Evolutionary conservation across 371 early-diverging fungal species (phyloP).

Genomic region (Gilbertella persicaria): DNA sequence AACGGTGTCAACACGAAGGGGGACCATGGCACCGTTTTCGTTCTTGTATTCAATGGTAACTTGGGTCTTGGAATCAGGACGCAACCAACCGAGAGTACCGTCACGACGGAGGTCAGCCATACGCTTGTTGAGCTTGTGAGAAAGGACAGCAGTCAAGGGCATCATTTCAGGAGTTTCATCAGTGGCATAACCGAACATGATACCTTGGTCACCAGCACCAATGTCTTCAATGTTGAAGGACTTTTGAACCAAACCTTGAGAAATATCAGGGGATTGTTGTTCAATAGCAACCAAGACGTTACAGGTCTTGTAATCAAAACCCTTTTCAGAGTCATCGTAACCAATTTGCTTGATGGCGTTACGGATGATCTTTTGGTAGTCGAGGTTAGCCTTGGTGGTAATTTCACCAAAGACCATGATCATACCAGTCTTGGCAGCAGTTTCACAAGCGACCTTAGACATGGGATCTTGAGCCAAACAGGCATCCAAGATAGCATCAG

Average conservation of each 20-base stretch:
- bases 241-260: slow-evolving; percentile 93
- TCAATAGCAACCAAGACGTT: slow-evolving; percentile 98
- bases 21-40: slow-evolving; percentile 90
- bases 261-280: slow-evolving; percentile 99
- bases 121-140: slow-evolving; percentile 97
- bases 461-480: slow-evolving; percentile 94
- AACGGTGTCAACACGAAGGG: slow-evolving; percentile 96
- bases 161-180: slow-evolving; percentile 99
- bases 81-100: slow-evolving; percentile 90
- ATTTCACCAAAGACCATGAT: slow-evolving; percentile 99
- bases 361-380: slow-evolving; percentile 98
- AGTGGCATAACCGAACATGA: slow-evolving; percentile 97
- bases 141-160: slow-evolving; percentile 95
- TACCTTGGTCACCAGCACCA: slow-evolving; percentile 99
- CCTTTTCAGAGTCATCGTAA: slow-evolving; percentile 96
- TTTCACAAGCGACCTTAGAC: slow-evolving; percentile 99
- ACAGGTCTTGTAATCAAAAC: slow-evolving; percentile 99
- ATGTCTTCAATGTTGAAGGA: slow-evolving; percentile 92
- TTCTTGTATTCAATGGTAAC: slow-evolving; percentile 99
- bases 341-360: slow-evolving; percentile 98
- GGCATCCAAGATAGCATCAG: slow-evolving; percentile 98
- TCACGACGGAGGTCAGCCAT: slow-evolving; percentile 95
- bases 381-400: slow-evolving; percentile 95
- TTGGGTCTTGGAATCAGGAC: slow-evolving; percentile 99
- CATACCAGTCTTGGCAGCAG: slow-evolving; percentile 99